These are phyloP conservation scores for Colletotrichum sp. DNA, from an alignment of 2,329 filamentous ascomycete genomes.

Conservation along the genomic window DNA sequence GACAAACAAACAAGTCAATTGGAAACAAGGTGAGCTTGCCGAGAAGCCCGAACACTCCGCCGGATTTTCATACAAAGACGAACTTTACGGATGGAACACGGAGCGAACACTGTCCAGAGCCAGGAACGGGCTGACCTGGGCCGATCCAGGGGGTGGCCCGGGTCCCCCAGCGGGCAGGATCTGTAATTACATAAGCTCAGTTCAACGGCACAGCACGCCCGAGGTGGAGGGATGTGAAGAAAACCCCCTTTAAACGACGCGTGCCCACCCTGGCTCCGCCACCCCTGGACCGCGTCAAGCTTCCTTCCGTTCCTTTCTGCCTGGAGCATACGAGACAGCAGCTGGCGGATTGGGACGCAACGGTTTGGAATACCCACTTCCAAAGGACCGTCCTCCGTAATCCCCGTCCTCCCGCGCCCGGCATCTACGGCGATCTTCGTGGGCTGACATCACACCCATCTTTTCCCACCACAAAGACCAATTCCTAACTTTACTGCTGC, in stretches of 20 bases:
- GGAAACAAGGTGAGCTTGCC: not conserved
- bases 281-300: slow-evolving; percentile 21
- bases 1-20: not conserved
- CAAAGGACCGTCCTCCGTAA: not conserved
- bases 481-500: not conserved
- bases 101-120: not conserved
- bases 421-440: not conserved
- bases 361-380: not conserved
- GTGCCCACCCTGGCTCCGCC: not conserved
- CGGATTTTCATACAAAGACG: not conserved
- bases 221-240: not conserved
- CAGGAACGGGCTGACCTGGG: not conserved
- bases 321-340: not conserved
- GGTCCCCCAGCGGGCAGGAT: not conserved
- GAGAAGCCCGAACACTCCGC: not conserved
- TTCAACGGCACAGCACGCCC: not conserved
- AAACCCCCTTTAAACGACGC: not conserved
- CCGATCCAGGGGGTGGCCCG: not conserved
- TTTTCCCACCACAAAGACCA: not conserved
- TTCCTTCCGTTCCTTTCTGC: not conserved
- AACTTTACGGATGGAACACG: not conserved
- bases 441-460: not conserved
- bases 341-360: not conserved
- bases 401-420: not conserved
- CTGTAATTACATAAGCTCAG: slow-evolving; percentile 4